Evolutionary conservation across 306 rosid species (phyloP), one percentile per base, ranked within the genome.

Genomic region (Fragaria iinumae): DNA sequence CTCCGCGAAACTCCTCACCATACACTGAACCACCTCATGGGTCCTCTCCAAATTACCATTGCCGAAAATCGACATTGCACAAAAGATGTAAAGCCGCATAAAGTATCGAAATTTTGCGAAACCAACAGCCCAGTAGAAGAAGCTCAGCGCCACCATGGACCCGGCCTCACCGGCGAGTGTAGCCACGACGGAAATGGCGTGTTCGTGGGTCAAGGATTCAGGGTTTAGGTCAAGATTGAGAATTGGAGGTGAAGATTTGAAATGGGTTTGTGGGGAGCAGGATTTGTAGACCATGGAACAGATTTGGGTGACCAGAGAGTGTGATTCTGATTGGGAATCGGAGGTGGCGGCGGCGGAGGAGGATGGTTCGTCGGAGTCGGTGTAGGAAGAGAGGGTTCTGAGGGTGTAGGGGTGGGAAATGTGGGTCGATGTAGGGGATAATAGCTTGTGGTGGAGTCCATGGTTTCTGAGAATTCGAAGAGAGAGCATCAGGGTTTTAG

Each of bases 141-240:
- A 94, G 80, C 92, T 82, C 80, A 90, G 66, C 0, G 96, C 91
- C 76, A 85, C 86, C 96, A 92, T 86, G 6, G 97, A 90, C 53
- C 98, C 96, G 34, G 85, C 91, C 44, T 92, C 86, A 18, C 67
- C 72, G 6, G 96, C 90, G 45, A 92, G 97, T 0, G 96, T 86
- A 77, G 97, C 89, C 74, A 90, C 92, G 2, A 88, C 64, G 8
- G 95, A 82, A 55, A 89, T 78, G 53, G 82, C 91, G 52, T 90
- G 96, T 48, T 92, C 97, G 12, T 80, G 85, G 41, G 90, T 83
- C 82, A 95, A 50, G 6, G 86, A 89, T 59, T 86, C 81, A 4
- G 79, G 36, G 20, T 94, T 83, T 6, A 86, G n/a, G 25, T 75
- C 76, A 18, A 94, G 90, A 67, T 80, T 75, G 29, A 92, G 91